These are phyloP conservation scores for Ustilago nuda DNA, from an alignment of 1,284 basidiomycete species.

Conservation along the genomic window DNA sequence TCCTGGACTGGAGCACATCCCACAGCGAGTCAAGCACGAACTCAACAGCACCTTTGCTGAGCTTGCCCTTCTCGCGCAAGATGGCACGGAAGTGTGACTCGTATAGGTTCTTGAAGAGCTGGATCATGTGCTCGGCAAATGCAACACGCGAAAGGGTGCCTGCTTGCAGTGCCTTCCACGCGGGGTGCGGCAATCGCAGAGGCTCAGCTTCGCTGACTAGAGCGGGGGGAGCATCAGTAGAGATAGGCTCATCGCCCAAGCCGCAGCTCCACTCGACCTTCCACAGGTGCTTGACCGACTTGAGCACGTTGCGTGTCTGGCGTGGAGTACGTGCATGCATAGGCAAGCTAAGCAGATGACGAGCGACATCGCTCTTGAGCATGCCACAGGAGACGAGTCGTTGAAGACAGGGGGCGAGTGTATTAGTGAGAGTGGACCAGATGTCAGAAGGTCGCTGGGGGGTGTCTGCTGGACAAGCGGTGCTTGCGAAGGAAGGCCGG, in stretches of 20 bases:
- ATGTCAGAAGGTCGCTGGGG: slow-evolving; percentile 57
- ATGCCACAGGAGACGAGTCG: slow-evolving; percentile 70
- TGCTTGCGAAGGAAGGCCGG: slow-evolving; percentile 22
- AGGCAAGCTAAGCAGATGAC: slow-evolving; percentile 68
- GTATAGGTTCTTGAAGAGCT: slow-evolving; percentile 70
- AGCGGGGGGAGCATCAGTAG: slow-evolving; percentile 20
- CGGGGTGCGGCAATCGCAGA: slow-evolving; percentile 69
- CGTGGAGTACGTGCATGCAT: slow-evolving; percentile 69
- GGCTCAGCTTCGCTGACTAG: slow-evolving; percentile 57
- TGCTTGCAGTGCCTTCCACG: slow-evolving; percentile 69
- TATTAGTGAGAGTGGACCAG: slow-evolving; percentile 68
- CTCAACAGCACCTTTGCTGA: slow-evolving; percentile 69
- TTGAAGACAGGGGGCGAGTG: slow-evolving; percentile 70
- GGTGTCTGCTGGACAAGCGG: slow-evolving; percentile 11
- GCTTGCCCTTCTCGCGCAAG: slow-evolving; percentile 67
- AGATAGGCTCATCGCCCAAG: slow-evolving; percentile 45
- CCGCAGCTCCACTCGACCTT: slow-evolving; percentile 69
- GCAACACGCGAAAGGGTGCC: slow-evolving; percentile 67
- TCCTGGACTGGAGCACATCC: slow-evolving; percentile 66
- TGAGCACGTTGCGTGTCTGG: slow-evolving; percentile 69
- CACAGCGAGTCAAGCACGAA: slow-evolving; percentile 69
- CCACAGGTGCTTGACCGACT: slow-evolving; percentile 69
- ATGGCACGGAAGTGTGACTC: slow-evolving; percentile 69
- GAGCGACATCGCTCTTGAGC: slow-evolving; percentile 70
- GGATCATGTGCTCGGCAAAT: slow-evolving; percentile 69